Evolutionary conservation across 345 rosid genomes (phyloP), one percentile per base, ranked within the genome.

Genomic region (Syzygium aromaticum): DNA sequence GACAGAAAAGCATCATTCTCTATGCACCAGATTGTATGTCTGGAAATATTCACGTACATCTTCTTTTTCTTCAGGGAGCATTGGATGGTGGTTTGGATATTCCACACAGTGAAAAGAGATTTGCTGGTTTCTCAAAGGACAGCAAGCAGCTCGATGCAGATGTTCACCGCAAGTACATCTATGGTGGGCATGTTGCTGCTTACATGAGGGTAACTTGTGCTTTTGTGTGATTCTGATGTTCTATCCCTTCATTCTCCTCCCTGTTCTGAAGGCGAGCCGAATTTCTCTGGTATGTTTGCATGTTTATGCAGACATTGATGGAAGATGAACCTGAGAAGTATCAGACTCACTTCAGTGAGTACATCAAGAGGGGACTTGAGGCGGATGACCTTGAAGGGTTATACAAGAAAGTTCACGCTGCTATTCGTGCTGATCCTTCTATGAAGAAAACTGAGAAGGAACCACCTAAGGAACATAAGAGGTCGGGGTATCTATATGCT

Each of bases 71-170:
- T 54, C 89, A 96, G 98, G 99, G 99, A 63, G 98, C 98, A 51
- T 89, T 95, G 92, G 98, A 96, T 84, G 98, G 97, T 82, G 99
- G 99, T 21, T 89, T 96, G 91, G 99, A 96, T 86, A 95, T 96
- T 85, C 98, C 98, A 12, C 98, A 96, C 88, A 95, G 98, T 83
- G 99, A 95, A 59, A 95, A 96, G 93, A 91, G 99, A 83, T 96
- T 95, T 85, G 98, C 99, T 46, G 98, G 99, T 22, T 96, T 95
- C 86, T 89, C 90, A 14, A 95, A 93, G 92, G 96, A 95, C 2
- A 64, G 90, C 54, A 94, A 95, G 91, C 97, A 94, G 90, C 98
- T 96, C 51, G 95, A 95, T 93, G 94, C 92, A 59, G 99, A 95
- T 57, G 90, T 93, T 89, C 99, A 96, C 89, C 91, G 92, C 91